Percentiles rank a stretch among this genome's conserved stretches.
Evolutionary conservation across 2,329 filamentous ascomycete species (phyloP).

Genomic region (Penicillium palitans): DNA sequence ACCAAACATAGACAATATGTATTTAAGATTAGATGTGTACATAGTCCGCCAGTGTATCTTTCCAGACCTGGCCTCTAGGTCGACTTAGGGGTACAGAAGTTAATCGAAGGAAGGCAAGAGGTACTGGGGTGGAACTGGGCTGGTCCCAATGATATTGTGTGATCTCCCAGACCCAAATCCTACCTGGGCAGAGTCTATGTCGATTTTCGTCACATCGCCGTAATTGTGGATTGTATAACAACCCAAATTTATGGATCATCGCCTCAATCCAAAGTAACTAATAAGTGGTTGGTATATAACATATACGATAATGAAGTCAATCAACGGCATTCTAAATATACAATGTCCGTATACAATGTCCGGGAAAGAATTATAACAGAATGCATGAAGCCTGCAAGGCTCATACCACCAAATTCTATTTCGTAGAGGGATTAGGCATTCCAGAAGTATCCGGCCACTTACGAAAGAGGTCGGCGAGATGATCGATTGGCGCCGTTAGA

Average conservation of each 20-base stretch:
- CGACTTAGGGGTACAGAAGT: neutral
- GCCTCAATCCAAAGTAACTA: neutral
- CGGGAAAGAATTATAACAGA: neutral
- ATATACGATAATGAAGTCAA: neutral
- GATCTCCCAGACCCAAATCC: neutral
- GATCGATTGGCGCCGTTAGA: constrained; percentile 58
- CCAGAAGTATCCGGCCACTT: constrained; percentile 43
- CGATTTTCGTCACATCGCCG: neutral
- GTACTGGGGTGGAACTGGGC: neutral
- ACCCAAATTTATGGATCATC: neutral
- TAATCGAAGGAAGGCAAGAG: neutral
- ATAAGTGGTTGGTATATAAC: neutral
- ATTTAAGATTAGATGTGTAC: neutral
- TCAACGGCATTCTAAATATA: neutral
- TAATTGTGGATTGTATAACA: neutral
- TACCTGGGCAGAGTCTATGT: neutral
- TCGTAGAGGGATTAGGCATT: constrained; percentile 18
- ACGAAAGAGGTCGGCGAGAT: constrained; percentile 54
- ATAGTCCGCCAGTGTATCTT: neutral
- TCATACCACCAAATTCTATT: constrained; percentile 1
- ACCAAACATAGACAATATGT: neutral
- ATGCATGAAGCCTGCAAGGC: neutral
- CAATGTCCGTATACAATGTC: neutral
- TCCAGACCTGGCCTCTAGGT: neutral
- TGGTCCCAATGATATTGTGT: too few species aligned